Evolutionary conservation across 805 yeast genomes (phyloP), one percentile per base, ranked within the genome.

Genomic region (Vanderwaltozyma polyspora): DNA sequence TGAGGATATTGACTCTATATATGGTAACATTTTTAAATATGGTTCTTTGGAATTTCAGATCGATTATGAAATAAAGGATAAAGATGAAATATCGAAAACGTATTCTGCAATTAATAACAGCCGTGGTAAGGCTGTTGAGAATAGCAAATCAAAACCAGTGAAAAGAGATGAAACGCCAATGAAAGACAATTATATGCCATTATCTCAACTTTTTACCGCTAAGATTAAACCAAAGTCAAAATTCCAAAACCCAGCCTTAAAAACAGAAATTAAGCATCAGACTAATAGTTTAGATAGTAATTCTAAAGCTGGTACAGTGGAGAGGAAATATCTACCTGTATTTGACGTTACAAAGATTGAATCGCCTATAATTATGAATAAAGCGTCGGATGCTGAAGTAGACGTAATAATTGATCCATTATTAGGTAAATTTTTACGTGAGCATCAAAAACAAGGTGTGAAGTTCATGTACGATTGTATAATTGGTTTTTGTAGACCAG

Each of bases 371-470:
- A 58, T 68, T 0, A 57, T 66, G 77, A 60, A 63, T 23, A 57
- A 50, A 22, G 33, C 41, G 1, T 22, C 31, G 2, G 55, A 53
- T 15, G 52, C 59, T 2, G 48, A 50, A 9, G 52, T 52, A 3
- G 74, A 66, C 35, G 79, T 78, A 1, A 67, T 72, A 0, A 69
- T 79, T 9, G 89, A 80, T 46, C 83, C 84, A 0, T 36, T 59
- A 0, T 45, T 82, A 1, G 60, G 72, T 0, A 54, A 59, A 19
- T 49, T 55, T 6, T 60, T 91, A n/a, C 64, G 97, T 19, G 79
- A 81, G 0, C 97, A 91, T 59, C 98, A 91, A 54, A 57, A 71
- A 11, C 87, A 80, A 43, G 98, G 95, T 2, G 82, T 89, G 1
- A 54, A 60, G 34, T 91, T 91, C 48, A 60, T 91, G 45, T 84